Base-by-base conservation (phyloP, 176 grass and related monocot species). In the Musa beccarii region DNA sequence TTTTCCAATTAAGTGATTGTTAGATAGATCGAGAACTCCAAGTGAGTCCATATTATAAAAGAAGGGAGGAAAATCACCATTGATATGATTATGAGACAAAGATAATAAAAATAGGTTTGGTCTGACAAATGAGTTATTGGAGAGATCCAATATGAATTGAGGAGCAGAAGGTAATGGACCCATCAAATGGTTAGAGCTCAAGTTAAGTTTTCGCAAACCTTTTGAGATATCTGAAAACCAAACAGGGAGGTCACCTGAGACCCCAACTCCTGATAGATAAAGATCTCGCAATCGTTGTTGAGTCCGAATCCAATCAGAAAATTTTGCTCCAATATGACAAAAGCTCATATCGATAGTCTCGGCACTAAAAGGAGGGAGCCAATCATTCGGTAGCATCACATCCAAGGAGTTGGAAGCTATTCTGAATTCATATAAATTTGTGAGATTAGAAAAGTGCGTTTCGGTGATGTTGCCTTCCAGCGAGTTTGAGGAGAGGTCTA, bases 361-460 rank as follows among this genome's bases (percentile, higher is more conserved):
- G 28, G 2, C 28, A 26, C 2, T 21, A 69, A 69, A 69, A 26
- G 66, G 66, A 11, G 28, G 29, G 3, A 0, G 1, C 66, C 66
- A 69, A 70, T 63, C 64, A 52, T 78, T 0, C 8, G 54, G 73
- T 15, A 75, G 34, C 26, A 22, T 49, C 2, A 84, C 2, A 17
- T 53, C 23, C 69, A 84, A 28, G 19, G 63, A 67, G 63, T 79
- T 84, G 2, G 25, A 78, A 54, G 82, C 79, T n/a, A 84, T 63
- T 84, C 51, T 10, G 75, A 73, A 21, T 68, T 2, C 17, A 28
- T 10, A 29, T 19, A 84, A 75, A 1, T 24, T 79, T 9, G 54
- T 75, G 10, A 84, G 69, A 63, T 84, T 74, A 7, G 12, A 62
- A 54, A 84, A 78, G 24, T 74, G 67, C 8, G 34, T 25, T 34